Conservation (phyloP, 1,284 basidiomycete genomes). For the Neotropicomus parvogracilis region DNA sequence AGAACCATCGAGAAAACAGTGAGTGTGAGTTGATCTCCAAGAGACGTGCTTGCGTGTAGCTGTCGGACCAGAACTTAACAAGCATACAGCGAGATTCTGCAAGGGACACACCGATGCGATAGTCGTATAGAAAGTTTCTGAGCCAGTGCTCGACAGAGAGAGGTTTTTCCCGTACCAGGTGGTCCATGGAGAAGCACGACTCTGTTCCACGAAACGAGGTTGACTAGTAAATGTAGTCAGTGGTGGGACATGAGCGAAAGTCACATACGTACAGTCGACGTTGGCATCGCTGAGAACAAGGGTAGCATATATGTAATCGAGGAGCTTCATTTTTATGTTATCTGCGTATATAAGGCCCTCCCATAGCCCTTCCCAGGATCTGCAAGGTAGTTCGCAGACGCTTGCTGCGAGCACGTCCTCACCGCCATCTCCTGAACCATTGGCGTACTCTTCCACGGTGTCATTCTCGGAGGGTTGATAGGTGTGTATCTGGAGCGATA, state of each 20-base stretch:
- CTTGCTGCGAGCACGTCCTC: conserved; percentile 83
- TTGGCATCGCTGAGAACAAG: conserved; percentile 84
- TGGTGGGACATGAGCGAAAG: background rate
- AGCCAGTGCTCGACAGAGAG: conserved; percentile 88
- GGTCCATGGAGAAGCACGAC: conserved; percentile 94
- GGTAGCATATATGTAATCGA: conserved; percentile 94
- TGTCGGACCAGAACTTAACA: conserved; percentile 31
- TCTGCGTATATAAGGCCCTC: conserved; percentile 87
- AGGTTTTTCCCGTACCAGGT: conserved; percentile 97
- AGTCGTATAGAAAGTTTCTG: conserved; percentile 94
- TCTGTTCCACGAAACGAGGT: conserved; percentile 93
- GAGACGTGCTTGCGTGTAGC: conserved; percentile 82
- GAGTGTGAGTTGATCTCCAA: conserved; percentile 99
- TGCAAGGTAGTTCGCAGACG: conserved; percentile 81
- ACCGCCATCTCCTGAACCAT: conserved; percentile 53
- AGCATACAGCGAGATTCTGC: background rate
- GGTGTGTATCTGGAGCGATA: conserved; percentile 76
- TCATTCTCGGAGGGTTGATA: conserved; percentile 77
- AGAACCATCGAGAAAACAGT: conserved; percentile 96
- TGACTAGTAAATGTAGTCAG: conserved; percentile 51
- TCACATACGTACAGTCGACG: conserved; percentile 69
- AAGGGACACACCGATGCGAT: conserved; percentile 61
- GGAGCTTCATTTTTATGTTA: conserved; percentile 82
- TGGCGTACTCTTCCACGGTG: conserved; percentile 76
- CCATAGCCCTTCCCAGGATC: conserved; percentile 87